These are phyloP conservation scores for Fusarium dimerum DNA, from an alignment of 2,329 filamentous ascomycete species.

Conservation along the genomic window DNA sequence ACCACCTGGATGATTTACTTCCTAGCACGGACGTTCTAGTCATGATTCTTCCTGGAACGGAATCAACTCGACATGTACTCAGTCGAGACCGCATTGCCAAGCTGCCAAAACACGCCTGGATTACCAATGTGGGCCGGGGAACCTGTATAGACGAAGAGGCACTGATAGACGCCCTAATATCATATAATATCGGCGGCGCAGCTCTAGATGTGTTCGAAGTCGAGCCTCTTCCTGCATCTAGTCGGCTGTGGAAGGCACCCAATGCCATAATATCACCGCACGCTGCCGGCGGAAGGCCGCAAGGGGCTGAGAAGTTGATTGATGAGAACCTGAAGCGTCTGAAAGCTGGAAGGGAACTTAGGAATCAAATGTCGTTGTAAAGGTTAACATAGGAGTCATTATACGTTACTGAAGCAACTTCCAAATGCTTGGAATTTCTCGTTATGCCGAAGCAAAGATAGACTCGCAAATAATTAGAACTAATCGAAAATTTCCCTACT, in stretches of 20 bases:
- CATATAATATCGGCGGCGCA: slow-evolving; percentile 47
- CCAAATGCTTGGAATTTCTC: too few relatives aligned
- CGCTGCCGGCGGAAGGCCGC: slow-evolving; percentile 61
- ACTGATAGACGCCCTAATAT: slow-evolving; percentile 45
- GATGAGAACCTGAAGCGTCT: slow-evolving; percentile 62
- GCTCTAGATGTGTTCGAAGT: slow-evolving; percentile 51
- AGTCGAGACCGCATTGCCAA: slow-evolving; percentile 53
- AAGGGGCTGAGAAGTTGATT: slow-evolving; percentile 60
- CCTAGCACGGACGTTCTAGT: slow-evolving; percentile 63
- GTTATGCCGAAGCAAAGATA: too few relatives aligned
- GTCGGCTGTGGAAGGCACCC: slow-evolving; percentile 51
- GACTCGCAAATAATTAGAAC: too few relatives aligned
- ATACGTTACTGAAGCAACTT: too few relatives aligned
- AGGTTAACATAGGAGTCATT: too few relatives aligned
- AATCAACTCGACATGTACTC: slow-evolving; percentile 56
- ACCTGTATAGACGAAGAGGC: slow-evolving; percentile 52
- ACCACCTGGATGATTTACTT: slow-evolving; percentile 53
- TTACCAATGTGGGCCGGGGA: slow-evolving; percentile 54
- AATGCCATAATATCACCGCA: slow-evolving; percentile 58
- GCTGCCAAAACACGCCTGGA: slow-evolving; percentile 59
- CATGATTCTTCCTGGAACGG: slow-evolving; percentile 64
- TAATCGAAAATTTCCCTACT: too few relatives aligned
- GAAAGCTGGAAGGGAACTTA: slow-evolving; percentile 58
- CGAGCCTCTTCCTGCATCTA: slow-evolving; percentile 46
- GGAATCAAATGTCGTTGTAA: slow-evolving; percentile 43